A percentile compares a stretch with the other conserved stretches of the same genome.
phyloP scores from a whole-genome alignment of 257 asterid genomes.

The Plantago ovata region DNA sequence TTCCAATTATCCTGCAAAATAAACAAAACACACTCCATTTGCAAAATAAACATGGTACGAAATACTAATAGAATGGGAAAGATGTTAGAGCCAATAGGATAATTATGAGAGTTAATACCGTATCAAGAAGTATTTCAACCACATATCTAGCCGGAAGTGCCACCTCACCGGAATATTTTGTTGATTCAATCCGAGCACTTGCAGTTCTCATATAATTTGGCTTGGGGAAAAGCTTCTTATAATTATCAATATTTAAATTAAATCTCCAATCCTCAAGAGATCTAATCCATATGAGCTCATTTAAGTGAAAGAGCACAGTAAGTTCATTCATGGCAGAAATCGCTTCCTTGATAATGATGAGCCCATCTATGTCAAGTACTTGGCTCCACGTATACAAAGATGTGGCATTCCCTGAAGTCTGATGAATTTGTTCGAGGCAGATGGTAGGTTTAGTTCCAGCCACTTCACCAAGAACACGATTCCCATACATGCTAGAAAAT shows the following conservation, averaged over 20 bases:
- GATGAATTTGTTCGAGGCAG: too few relatives aligned
- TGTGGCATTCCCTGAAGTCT: slow-evolving; percentile 14
- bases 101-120: too few relatives aligned
- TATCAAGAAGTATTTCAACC: slow-evolving; percentile 51
- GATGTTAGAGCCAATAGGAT: too few relatives aligned
- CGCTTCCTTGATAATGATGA: slow-evolving; percentile 33
- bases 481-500: too few relatives aligned
- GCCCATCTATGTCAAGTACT: slow-evolving; percentile 28
- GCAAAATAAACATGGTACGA: too few relatives aligned
- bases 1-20: slow-evolving; percentile 58
- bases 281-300: slow-evolving; percentile 60
- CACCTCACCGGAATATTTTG: slow-evolving; percentile 55
- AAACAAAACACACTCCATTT: too few relatives aligned
- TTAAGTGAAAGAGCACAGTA: slow-evolving; percentile 36
- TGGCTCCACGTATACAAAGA: slow-evolving; percentile 18
- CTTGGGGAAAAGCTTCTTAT: slow-evolving; percentile 47
- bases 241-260: slow-evolving; percentile 39
- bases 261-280: slow-evolving; percentile 38
- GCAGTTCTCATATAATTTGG: slow-evolving; percentile 24
- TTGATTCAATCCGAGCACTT: slow-evolving; percentile 58
- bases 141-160: slow-evolving; percentile 41
- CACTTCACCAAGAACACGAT: too few relatives aligned
- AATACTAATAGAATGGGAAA: too few relatives aligned
- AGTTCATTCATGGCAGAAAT: slow-evolving; percentile 50
- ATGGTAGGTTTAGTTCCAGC: too few relatives aligned